These are phyloP conservation scores for Aspergillus terreus DNA, from an alignment of 2,329 filamentous ascomycete genomes.

Conservation along the genomic window DNA sequence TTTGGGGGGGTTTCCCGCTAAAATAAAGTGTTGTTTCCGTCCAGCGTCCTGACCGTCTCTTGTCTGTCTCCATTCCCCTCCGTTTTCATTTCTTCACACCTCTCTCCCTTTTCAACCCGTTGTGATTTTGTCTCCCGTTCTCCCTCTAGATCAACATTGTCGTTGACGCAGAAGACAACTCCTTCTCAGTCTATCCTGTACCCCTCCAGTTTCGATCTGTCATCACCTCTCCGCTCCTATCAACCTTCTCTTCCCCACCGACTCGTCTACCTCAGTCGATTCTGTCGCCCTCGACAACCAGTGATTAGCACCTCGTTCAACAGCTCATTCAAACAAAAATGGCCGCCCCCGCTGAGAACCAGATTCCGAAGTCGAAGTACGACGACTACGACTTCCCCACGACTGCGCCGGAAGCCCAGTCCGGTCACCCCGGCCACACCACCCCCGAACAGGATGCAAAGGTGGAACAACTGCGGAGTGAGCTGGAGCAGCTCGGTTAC, in stretches of 20 bases:
- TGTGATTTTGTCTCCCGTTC: constrained; percentile 1
- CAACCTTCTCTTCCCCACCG: neutral
- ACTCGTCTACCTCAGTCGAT: neutral
- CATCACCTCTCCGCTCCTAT: constrained; percentile 3
- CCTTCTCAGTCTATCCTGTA: neutral
- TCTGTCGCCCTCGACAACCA: neutral
- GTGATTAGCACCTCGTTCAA: constrained; percentile 4
- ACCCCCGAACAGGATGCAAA: constrained; percentile 84
- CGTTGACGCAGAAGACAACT: neutral
- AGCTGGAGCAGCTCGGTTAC: constrained; percentile 79
- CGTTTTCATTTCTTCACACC: constrained; percentile 6
- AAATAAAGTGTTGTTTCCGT: constrained; percentile 6
- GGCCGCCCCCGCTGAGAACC: constrained; percentile 28
- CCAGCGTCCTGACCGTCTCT: constrained; percentile 9
- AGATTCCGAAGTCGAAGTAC: constrained; percentile 75
- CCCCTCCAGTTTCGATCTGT: constrained; percentile 2
- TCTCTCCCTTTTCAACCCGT: constrained; percentile 1
- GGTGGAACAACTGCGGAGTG: constrained; percentile 76
- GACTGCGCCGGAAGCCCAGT: constrained; percentile 63
- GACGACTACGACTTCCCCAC: constrained; percentile 94
- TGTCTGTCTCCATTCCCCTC: constrained; percentile 1
- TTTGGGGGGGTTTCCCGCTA: neutral
- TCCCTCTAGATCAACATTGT: neutral
- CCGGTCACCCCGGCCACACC: constrained; percentile 84
- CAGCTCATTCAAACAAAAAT: constrained; percentile 12